Base-by-base conservation (phyloP, 2,329 filamentous ascomycete species). In the Fusarium begoniae region DNA sequence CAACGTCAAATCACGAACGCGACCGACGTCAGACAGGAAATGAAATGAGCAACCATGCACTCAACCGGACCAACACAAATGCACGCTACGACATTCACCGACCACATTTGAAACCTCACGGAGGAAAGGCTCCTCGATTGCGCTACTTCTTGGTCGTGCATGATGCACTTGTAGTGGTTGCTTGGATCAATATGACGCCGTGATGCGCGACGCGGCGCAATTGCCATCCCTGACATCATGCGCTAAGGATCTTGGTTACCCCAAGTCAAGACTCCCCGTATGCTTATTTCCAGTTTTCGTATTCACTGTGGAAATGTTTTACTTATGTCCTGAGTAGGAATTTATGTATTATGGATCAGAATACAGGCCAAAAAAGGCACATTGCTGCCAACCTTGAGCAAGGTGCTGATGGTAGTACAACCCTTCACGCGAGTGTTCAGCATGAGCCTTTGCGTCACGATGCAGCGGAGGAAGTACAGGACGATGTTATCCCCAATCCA, bases 211-310 rank as follows among this genome's bases (percentile, higher is more conserved):
- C 28, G 28, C 14, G 28, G 22, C 35, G 10, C 2, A 17, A 10
- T 22, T 9, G n/a, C 12, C 22, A n/a, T 38, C 14, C 38, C 50
- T 67, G 64, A 67, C 64, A 67, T 67, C 62, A 67, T 67, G 32
- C 38, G 26, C 51, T 51, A 44, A 51, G 15, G 18, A 8, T 30
- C 32, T 67, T 59, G 38, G 45, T 32, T 66, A 20, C 18, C 5
- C 8, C 13, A 22, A 37, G 44, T 12, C 6, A 51, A 48, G 37
- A 26, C n/a, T 20, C 28, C 4, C 6, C 3, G 15, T 11, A 37
- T 58, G 22, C 6, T 20, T 40, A 18, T 30, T 37, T 24, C 43
- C 6, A 22, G 10, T 48, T 45, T 53, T 43, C n/a, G 55, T 37
- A 48, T 48, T 38, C 9, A 37, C 13, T 26, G 7, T 2, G 18